phyloP scores from a whole-genome alignment of 352 stramenopile genomes.

The Phytophthora boehmeriae region DNA sequence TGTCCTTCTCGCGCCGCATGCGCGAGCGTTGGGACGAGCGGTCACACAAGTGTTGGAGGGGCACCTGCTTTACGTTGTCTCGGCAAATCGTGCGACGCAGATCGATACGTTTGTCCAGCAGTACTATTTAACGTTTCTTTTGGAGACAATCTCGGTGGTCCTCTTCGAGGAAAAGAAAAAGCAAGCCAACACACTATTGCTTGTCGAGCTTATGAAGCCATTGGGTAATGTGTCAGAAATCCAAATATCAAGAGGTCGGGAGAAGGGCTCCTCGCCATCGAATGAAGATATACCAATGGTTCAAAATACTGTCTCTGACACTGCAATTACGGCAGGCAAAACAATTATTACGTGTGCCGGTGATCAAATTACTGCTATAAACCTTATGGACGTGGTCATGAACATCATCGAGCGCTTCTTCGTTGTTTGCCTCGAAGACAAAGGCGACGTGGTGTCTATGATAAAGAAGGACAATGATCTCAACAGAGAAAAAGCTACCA shows the following conservation, averaged over 20 bases:
- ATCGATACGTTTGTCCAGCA: slow-evolving; percentile 69
- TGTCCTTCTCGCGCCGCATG: slow-evolving; percentile 65
- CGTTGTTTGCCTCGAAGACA: slow-evolving; percentile 29
- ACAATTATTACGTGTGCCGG: slow-evolving; percentile 32
- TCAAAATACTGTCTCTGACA: slow-evolving; percentile 18
- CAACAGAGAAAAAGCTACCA: slow-evolving; percentile 1
- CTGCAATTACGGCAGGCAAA: slow-evolving; percentile 17
- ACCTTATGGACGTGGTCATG: slow-evolving; percentile 61
- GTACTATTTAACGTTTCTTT: slow-evolving; percentile 79
- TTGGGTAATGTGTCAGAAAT: slow-evolving; percentile 27
- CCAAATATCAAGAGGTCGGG: slow-evolving; percentile 7
- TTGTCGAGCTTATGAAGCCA: slow-evolving; percentile 67
- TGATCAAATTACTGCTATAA: slow-evolving; percentile 39
- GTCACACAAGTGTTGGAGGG: slow-evolving; percentile 51
- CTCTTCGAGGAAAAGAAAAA: slow-evolving; percentile 83
- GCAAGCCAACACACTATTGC: slow-evolving; percentile 72
- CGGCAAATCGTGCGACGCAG: slow-evolving; percentile 40
- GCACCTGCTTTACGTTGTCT: slow-evolving; percentile 61
- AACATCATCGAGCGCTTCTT: slow-evolving; percentile 55
- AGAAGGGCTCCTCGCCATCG: not conserved
- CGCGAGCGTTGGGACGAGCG: slow-evolving; percentile 47
- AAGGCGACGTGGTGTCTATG: slow-evolving; percentile 5
- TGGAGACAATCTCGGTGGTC: slow-evolving; percentile 78
- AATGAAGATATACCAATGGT: slow-evolving; percentile 41
- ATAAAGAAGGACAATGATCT: not conserved